phyloP scores from a whole-genome alignment of 2,329 filamentous ascomycete species.

The Zasmidium citrigriseum region DNA sequence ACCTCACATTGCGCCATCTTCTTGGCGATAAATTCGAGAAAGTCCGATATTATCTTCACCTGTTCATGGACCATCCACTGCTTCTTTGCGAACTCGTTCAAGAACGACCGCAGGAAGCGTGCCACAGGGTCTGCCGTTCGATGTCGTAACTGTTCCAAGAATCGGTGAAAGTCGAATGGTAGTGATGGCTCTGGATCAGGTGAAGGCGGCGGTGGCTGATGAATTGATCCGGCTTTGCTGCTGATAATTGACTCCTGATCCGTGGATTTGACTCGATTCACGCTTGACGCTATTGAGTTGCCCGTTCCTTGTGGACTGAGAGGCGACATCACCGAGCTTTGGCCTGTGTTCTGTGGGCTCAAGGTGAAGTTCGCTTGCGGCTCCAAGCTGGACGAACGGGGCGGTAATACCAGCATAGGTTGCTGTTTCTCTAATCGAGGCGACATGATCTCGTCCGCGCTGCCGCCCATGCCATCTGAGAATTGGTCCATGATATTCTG shows the following conservation, averaged over 20 bases:
- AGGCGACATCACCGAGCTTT: slow-evolving; percentile 18
- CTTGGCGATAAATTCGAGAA: slow-evolving; percentile 92
- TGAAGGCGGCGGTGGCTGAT: slow-evolving; percentile 57
- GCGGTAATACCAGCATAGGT: slow-evolving; percentile 75
- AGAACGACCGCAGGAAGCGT: slow-evolving; percentile 89
- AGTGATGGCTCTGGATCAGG: slow-evolving; percentile 71
- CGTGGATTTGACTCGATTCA: slow-evolving; percentile 25
- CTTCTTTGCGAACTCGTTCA: slow-evolving; percentile 92
- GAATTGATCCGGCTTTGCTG: slow-evolving; percentile 49
- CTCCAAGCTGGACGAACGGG: slow-evolving; percentile 83
- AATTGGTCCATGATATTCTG: slow-evolving; percentile 99
- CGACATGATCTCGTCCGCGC: slow-evolving; percentile 84
- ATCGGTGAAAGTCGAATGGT: slow-evolving; percentile 96
- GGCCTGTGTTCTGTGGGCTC: slow-evolving; percentile 28
- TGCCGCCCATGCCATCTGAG: slow-evolving; percentile 68
- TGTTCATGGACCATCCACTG: slow-evolving; percentile 99
- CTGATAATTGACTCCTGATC: slow-evolving; percentile 31
- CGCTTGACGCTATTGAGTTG: slow-evolving; percentile 27
- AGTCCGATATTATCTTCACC: slow-evolving; percentile 97
- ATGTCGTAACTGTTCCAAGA: slow-evolving; percentile 92
- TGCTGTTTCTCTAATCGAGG: slow-evolving; percentile 81
- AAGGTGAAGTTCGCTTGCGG: slow-evolving; percentile 43
- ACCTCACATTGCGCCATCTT: slow-evolving; percentile 98
- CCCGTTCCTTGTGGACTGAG: slow-evolving; percentile 27
- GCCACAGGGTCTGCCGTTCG: slow-evolving; percentile 98